Evolutionary conservation across 2,329 filamentous ascomycete genomes (phyloP).

Genomic region (Fusarium newnesense): DNA sequence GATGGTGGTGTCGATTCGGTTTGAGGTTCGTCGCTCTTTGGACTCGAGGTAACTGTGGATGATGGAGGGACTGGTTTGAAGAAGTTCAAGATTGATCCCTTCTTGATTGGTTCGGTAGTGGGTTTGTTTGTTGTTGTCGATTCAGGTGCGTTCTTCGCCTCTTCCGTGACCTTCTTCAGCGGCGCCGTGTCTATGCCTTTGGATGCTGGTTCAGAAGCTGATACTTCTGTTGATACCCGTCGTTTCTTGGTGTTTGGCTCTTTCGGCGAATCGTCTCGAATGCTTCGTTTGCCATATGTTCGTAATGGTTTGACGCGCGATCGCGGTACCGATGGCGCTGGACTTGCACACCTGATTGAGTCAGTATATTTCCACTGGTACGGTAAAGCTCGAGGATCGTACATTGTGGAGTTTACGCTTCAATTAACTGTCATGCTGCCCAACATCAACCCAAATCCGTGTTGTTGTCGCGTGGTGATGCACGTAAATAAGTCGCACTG

Average conservation of each 20-base stretch:
- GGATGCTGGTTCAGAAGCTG: not conserved
- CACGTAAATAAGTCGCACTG: not conserved
- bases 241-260: slow-evolving; percentile 41
- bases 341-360: slow-evolving; percentile 45
- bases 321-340: slow-evolving; percentile 38
- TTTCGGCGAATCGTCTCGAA: slow-evolving; percentile 38
- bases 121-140: not conserved
- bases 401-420: slow-evolving; percentile 13
- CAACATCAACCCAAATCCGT: not conserved
- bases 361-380: slow-evolving; percentile 5
- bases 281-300: slow-evolving; percentile 54
- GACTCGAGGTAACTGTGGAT: slow-evolving; percentile 7
- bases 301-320: slow-evolving; percentile 50
- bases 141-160: not conserved
- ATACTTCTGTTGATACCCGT: slow-evolving; percentile 3
- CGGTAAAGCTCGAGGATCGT: rapidly evolving
- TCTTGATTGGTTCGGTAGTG: slow-evolving; percentile 23
- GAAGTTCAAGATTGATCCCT: slow-evolving; percentile 54
- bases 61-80: slow-evolving; percentile 49
- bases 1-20: slow-evolving; percentile 38
- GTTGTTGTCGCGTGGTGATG: not conserved
- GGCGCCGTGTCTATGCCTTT: not conserved
- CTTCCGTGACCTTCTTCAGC: not conserved
- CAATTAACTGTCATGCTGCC: slow-evolving; percentile 10
- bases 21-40: slow-evolving; percentile 30